These are phyloP conservation scores for Aspergillus pseudonomiae DNA, from an alignment of 2,329 filamentous ascomycete species.

Conservation along the genomic window DNA sequence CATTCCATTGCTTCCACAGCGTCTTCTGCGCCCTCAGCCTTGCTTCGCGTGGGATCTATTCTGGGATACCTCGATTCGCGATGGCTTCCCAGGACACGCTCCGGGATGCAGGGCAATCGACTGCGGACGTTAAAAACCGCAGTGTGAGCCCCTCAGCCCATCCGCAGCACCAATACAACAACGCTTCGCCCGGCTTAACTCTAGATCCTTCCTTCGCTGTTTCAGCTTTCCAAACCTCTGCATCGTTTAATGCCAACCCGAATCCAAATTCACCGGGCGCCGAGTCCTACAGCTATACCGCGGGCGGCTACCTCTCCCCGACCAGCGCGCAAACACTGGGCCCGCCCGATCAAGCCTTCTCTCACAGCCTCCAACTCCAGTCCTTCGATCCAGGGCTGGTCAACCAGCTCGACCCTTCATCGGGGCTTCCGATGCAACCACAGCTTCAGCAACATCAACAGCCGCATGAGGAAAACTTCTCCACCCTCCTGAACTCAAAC, in stretches of 20 bases:
- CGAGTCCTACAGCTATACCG: conserved; percentile 40
- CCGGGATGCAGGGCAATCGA: conserved; percentile 41
- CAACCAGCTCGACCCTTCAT: conserved; percentile 39
- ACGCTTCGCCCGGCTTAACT: conserved; percentile 34
- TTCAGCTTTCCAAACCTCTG: conserved; percentile 16
- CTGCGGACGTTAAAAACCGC: conserved; percentile 40
- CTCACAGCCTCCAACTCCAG: conserved; percentile 38
- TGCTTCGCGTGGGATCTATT: conserved; percentile 28
- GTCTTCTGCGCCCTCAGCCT: conserved; percentile 18
- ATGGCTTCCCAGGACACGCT: conserved; percentile 39
- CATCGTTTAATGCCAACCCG: conserved; percentile 36
- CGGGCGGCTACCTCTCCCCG: conserved; percentile 38
- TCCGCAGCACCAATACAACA: conserved; percentile 44
- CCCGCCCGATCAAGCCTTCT: conserved; percentile 37
- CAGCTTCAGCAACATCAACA: conserved; percentile 13
- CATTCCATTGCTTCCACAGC: conserved; percentile 6
- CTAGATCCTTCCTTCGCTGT: conserved; percentile 41
- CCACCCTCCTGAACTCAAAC: conserved; percentile 44
- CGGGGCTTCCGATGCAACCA: conserved; percentile 29
- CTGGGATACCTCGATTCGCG: conserved; percentile 18
- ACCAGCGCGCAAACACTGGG: conserved; percentile 32
- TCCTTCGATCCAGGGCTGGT: conserved; percentile 42
- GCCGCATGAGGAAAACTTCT: conserved; percentile 38
- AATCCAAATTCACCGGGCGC: conserved; percentile 31
- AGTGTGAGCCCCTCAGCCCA: conserved; percentile 48